Percentiles rank a stretch among this genome's conserved stretches.
These are phyloP conservation scores for Colletotrichum caudatum DNA, from an alignment of 2,329 filamentous ascomycete genomes.

Conservation along the genomic window DNA sequence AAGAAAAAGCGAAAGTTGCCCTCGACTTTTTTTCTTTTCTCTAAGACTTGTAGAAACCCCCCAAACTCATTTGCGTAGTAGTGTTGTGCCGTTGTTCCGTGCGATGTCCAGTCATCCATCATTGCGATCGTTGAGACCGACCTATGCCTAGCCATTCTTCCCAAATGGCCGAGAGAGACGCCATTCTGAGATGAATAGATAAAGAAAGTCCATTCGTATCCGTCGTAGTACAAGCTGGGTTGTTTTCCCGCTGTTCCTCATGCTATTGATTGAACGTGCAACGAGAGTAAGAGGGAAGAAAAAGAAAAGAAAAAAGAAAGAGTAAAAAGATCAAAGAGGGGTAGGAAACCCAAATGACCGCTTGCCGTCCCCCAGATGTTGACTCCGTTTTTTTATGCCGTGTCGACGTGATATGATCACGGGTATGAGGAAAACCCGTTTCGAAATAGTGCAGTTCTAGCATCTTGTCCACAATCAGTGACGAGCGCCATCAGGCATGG, in stretches of 20 bases:
- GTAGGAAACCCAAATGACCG: conserved; percentile 39
- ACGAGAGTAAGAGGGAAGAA: conserved; percentile 16
- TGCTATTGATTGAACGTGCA: conserved; percentile 25
- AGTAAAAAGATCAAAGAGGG: conserved; percentile 10
- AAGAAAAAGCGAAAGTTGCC: conserved; percentile 16
- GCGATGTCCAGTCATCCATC: conserved; percentile 41
- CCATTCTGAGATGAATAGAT: conserved; percentile 14
- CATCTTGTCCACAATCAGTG: conserved; percentile 34
- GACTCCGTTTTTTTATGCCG: conserved; percentile 36
- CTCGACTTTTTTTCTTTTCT: not conserved
- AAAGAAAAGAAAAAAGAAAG: not conserved
- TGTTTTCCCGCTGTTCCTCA: conserved; percentile 29
- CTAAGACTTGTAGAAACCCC: conserved; percentile 15
- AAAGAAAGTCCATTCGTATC: conserved; percentile 36
- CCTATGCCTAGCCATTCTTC: conserved; percentile 8
- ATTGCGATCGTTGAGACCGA: conserved; percentile 17
- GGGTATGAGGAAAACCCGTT: conserved; percentile 35
- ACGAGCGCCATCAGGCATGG: conserved; percentile 33
- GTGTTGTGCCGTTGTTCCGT: conserved; percentile 37
- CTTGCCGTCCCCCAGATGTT: conserved; percentile 38
- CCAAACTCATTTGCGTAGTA: conserved; percentile 9
- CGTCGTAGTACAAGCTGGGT: conserved; percentile 7
- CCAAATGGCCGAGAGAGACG: conserved; percentile 18
- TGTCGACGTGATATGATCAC: conserved; percentile 34
- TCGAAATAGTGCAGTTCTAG: conserved; percentile 34